These are phyloP conservation scores for Nepenthes gracilis DNA, from an alignment of 148 eudicot genomes.

Conservation along the genomic window DNA sequence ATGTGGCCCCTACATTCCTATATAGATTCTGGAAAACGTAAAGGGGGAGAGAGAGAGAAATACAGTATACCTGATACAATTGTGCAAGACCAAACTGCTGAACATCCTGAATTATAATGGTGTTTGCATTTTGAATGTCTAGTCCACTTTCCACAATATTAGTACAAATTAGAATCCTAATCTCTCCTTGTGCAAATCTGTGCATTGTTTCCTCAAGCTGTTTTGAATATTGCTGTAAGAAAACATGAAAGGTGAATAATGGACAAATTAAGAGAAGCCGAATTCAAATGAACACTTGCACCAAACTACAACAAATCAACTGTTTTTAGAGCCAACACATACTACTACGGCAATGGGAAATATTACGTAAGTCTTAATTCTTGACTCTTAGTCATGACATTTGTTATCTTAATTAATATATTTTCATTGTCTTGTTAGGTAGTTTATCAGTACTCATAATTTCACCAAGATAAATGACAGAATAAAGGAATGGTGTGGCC, in stretches of 20 bases:
- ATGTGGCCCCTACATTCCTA: constrained; percentile 1
- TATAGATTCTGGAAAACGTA: not conserved
- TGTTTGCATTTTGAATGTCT: constrained; percentile 95
- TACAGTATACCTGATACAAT: constrained; percentile 66
- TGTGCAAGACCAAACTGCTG: constrained; percentile 98
- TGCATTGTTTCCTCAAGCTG: constrained; percentile 97
- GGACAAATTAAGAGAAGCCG: not conserved
- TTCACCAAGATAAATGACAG: too few relatives aligned
- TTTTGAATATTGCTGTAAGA: constrained; percentile 86
- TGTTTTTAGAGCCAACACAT: not conserved
- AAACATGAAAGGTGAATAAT: constrained; percentile 3
- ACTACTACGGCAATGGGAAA: not conserved
- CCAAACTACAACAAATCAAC: too few relatives aligned
- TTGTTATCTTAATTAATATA: too few relatives aligned
- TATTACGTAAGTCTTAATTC: not conserved
- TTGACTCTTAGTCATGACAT: not conserved
- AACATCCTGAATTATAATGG: constrained; percentile 89
- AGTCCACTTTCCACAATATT: constrained; percentile 97
- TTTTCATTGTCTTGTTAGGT: too few relatives aligned
- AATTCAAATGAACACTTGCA: too few relatives aligned
- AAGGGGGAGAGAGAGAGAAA: constrained; percentile 2
- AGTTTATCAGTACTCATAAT: too few relatives aligned
- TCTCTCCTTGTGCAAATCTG: constrained; percentile 56
- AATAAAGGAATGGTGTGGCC: too few relatives aligned
- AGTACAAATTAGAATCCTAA: constrained; percentile 76